Evolutionary conservation across 352 stramenopile species (phyloP).

Genomic region (Phytophthora lateralis): DNA sequence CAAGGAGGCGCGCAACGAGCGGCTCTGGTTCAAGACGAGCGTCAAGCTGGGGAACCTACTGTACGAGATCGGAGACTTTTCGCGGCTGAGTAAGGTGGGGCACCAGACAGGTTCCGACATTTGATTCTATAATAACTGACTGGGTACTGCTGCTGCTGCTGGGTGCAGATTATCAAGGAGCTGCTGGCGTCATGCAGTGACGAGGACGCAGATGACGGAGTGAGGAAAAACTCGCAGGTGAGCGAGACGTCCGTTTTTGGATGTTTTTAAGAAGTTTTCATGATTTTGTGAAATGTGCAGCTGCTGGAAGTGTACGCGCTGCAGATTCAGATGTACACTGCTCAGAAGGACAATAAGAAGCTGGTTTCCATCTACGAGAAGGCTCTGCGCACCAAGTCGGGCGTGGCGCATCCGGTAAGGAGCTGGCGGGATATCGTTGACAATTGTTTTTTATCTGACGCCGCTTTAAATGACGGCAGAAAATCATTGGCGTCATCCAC

Average conservation of each 20-base stretch:
- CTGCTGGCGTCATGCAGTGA: slow-evolving; percentile 86
- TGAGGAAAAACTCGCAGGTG: slow-evolving; percentile 84
- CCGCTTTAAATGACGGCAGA: slow-evolving; percentile 36
- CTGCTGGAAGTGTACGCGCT: slow-evolving; percentile 94
- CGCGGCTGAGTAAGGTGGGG: slow-evolving; percentile 65
- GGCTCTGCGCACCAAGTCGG: slow-evolving; percentile 88
- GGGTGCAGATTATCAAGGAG: slow-evolving; percentile 76
- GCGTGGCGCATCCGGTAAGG: slow-evolving; percentile 85
- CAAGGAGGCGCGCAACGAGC: slow-evolving; percentile 84
- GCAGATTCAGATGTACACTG: slow-evolving; percentile 94
- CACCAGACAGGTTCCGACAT: neutral
- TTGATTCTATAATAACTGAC: too few relatives aligned
- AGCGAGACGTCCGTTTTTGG: neutral
- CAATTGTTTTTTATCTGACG: neutral
- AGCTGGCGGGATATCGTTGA: neutral
- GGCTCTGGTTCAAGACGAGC: slow-evolving; percentile 95
- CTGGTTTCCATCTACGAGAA: slow-evolving; percentile 93
- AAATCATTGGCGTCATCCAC: slow-evolving; percentile 95
- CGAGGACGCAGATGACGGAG: slow-evolving; percentile 85
- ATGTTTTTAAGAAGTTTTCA: slow-evolving; percentile 5
- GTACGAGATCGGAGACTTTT: slow-evolving; percentile 84
- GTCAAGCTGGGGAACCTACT: slow-evolving; percentile 95
- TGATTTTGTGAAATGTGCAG: slow-evolving; percentile 25
- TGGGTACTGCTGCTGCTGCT: neutral
- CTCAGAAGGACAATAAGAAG: slow-evolving; percentile 94